These are phyloP conservation scores for Eucommia ulmoides DNA, from an alignment of 257 asterid species.

Conservation along the genomic window DNA sequence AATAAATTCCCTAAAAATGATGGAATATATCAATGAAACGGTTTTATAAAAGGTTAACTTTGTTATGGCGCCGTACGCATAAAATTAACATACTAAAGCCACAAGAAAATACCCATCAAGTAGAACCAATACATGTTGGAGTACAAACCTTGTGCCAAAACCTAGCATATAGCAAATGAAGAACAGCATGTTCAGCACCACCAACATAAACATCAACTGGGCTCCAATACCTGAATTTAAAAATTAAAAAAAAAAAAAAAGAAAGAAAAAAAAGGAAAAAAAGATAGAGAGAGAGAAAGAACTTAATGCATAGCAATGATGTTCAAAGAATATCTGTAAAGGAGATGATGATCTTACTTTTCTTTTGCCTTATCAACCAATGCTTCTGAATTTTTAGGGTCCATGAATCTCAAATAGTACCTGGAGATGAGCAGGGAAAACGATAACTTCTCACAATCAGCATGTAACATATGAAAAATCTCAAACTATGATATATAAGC, in stretches of 20 bases:
- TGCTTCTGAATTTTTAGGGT: slow-evolving; percentile 58
- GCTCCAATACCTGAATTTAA: slow-evolving; percentile 75
- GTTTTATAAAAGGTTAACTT: not conserved
- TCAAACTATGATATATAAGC: no score
- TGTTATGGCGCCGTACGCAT: not conserved
- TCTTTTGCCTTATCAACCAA: slow-evolving; percentile 90
- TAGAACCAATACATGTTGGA: not conserved
- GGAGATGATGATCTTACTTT: slow-evolving; percentile 33
- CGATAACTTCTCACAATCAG: not conserved
- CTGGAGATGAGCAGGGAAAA: slow-evolving; percentile 20
- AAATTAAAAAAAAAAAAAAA: slow-evolving; percentile 6
- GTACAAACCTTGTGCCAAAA: slow-evolving; percentile 96
- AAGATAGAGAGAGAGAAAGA: no score
- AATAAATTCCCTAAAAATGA: no score
- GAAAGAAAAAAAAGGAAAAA: no score
- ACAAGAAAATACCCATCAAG: not conserved
- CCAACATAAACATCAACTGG: slow-evolving; percentile 98
- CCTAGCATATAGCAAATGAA: slow-evolving; percentile 96
- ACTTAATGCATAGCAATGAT: no score
- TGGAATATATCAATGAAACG: no score
- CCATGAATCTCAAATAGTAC: slow-evolving; percentile 98
- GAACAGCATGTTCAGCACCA: slow-evolving; percentile 99
- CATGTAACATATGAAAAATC: no score
- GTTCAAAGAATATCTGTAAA: no score
- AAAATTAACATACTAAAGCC: no score